Evolutionary conservation across 139 green algal genomes (phyloP).

Genomic region (Prasinococcaceae sp.): DNA sequence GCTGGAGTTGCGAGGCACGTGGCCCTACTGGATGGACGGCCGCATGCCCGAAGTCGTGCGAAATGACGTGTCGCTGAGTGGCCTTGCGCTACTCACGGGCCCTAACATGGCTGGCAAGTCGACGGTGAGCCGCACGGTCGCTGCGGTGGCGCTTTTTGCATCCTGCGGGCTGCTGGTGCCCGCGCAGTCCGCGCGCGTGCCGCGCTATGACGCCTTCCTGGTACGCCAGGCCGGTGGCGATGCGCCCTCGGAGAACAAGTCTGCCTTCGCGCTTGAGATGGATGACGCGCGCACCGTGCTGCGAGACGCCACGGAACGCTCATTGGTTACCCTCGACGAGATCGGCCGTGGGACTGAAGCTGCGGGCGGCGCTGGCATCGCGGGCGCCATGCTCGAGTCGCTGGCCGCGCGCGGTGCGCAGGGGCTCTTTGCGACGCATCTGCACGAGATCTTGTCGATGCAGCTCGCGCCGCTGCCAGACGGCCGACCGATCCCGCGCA

Average conservation of each 20-base stretch:
- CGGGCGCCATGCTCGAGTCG: slow-evolving; percentile 43
- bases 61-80: slow-evolving; percentile 35
- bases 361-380: slow-evolving; percentile 35
- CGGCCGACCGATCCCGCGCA: too few relatives aligned
- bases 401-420: slow-evolving; percentile 30
- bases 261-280: slow-evolving; percentile 74
- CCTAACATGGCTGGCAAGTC: slow-evolving; percentile 91
- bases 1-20: slow-evolving; percentile 33
- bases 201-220: slow-evolving; percentile 57
- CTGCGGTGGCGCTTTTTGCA: slow-evolving; percentile 57
- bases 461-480: slow-evolving; percentile 9
- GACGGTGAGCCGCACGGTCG: slow-evolving; percentile 59
- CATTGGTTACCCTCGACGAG: slow-evolving; percentile 72
- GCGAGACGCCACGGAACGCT: slow-evolving; percentile 3
- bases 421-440: slow-evolving; percentile 74
- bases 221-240: slow-evolving; percentile 66
- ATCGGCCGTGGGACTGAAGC: slow-evolving; percentile 79
- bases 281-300: slow-evolving; percentile 25
- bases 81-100: slow-evolving; percentile 67
- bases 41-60: slow-evolving; percentile 11
- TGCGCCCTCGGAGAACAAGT: slow-evolving; percentile 55
- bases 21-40: slow-evolving; percentile 69
- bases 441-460: slow-evolving; percentile 50
- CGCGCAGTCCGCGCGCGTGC: slow-evolving; percentile 20
- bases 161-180: slow-evolving; percentile 62